A percentile compares a stretch with the other conserved stretches of the same genome.
These are phyloP conservation scores for Heterobasidion irregulare DNA, from an alignment of 1,284 basidiomycete genomes.

Conservation along the genomic window DNA sequence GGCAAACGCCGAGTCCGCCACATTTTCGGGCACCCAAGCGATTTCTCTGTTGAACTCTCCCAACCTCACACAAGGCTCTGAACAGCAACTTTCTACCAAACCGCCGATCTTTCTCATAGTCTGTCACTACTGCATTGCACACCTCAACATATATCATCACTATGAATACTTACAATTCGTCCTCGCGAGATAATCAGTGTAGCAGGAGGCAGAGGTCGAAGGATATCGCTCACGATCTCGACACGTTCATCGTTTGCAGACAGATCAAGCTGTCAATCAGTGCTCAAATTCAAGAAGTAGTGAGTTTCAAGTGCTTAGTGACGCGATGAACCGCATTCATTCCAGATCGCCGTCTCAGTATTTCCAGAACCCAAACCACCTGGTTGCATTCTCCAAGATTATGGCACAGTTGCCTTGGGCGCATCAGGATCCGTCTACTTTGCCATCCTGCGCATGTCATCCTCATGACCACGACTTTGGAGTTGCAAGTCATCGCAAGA, in stretches of 20 bases:
- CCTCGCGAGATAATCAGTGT: not conserved
- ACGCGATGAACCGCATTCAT: not conserved
- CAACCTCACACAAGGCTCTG: too few species aligned
- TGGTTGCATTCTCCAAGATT: not conserved
- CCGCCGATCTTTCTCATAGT: not conserved
- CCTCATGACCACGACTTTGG: too few species aligned
- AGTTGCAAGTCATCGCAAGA: too few species aligned
- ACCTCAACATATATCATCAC: too few species aligned
- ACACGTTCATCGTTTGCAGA: not conserved
- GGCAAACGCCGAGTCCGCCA: too few species aligned
- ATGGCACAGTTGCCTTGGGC: not conserved
- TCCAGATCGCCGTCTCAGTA: not conserved
- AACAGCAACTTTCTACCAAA: not conserved
- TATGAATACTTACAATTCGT: not conserved
- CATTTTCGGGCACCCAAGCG: too few species aligned
- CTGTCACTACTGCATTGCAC: not conserved
- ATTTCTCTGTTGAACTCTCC: too few species aligned
- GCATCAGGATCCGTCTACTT: not conserved
- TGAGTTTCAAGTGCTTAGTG: not conserved
- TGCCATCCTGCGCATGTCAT: not conserved
- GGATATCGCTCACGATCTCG: not conserved
- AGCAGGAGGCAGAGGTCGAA: not conserved
- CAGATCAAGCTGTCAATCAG: not conserved
- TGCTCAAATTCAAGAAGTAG: not conserved
- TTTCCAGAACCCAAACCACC: not conserved